A percentile compares a stretch with the other conserved stretches of the same genome.
phyloP scores from a whole-genome alignment of 495 filamentous ascomycete species.

The Saxophila tyrrhenica region DNA sequence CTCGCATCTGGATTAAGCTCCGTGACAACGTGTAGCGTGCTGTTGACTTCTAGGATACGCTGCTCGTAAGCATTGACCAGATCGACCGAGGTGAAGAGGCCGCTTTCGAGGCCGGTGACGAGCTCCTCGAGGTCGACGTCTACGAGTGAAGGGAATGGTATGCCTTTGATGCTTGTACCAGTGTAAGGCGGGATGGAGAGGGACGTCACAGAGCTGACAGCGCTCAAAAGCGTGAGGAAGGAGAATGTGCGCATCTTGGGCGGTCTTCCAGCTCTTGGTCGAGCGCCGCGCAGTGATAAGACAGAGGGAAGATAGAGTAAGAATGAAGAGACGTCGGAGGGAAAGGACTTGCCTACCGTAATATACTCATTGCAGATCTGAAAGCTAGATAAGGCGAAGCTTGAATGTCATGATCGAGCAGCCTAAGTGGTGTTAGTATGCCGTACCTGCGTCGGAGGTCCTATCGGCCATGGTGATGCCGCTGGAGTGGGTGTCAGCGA shows the following conservation, averaged over 20 bases:
- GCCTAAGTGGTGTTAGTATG: not conserved
- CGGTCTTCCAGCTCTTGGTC: not conserved
- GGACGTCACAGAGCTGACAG: conserved; percentile 1
- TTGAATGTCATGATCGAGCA: not conserved
- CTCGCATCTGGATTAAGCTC: conserved; percentile 49
- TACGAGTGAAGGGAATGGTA: conserved; percentile 35
- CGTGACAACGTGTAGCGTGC: conserved; percentile 39
- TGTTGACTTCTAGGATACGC: conserved; percentile 44
- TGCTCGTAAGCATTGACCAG: conserved; percentile 45
- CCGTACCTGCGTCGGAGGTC: not conserved
- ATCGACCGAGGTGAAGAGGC: conserved; percentile 46
- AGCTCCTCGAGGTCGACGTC: conserved; percentile 44
- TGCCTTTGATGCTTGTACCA: conserved; percentile 11
- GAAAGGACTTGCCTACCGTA: not conserved
- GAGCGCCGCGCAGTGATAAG: not conserved
- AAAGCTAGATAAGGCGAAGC: not conserved
- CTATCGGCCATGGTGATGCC: not conserved
- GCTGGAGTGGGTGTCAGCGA: no score
- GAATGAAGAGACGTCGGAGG: not conserved
- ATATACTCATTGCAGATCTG: not conserved
- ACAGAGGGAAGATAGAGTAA: not conserved
- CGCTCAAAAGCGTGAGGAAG: conserved; percentile 2
- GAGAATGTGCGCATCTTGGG: conserved; percentile 7
- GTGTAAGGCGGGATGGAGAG: conserved; percentile 4
- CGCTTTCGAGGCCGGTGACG: conserved; percentile 36